These are phyloP conservation scores for Yarrowia keelungensis DNA, from an alignment of 805 yeast genomes.

Conservation along the genomic window DNA sequence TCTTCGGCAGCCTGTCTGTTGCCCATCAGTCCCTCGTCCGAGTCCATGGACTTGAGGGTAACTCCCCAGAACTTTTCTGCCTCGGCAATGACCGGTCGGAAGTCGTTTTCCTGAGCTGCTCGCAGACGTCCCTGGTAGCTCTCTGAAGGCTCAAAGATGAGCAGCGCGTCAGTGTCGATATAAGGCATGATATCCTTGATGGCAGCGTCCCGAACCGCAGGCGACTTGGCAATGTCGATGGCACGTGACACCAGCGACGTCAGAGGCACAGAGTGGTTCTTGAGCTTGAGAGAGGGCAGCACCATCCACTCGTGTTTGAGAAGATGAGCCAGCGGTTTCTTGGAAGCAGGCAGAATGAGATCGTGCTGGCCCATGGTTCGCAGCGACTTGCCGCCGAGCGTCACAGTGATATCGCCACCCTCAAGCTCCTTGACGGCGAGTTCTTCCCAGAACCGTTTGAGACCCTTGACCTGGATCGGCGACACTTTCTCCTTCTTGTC, in stretches of 20 bases:
- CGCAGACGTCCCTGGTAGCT: slow-evolving; percentile 88
- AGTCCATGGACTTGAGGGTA: slow-evolving; percentile 68
- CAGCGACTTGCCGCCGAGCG: slow-evolving; percentile 75
- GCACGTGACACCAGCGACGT: slow-evolving; percentile 89
- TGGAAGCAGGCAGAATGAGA: slow-evolving; percentile 65
- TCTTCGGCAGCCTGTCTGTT: slow-evolving; percentile 71
- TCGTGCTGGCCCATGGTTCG: slow-evolving; percentile 84
- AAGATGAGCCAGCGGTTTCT: slow-evolving; percentile 70
- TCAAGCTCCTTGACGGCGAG: slow-evolving; percentile 57
- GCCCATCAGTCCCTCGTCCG: slow-evolving; percentile 83
- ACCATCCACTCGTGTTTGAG: slow-evolving; percentile 88
- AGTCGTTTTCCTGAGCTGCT: slow-evolving; percentile 76
- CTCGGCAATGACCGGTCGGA: slow-evolving; percentile 73
- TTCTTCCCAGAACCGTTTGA: slow-evolving; percentile 78
- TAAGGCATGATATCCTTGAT: slow-evolving; percentile 72
- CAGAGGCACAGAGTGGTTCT: slow-evolving; percentile 80
- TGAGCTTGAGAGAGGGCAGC: slow-evolving; percentile 64
- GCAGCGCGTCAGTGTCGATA: slow-evolving; percentile 91
- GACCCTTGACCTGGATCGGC: slow-evolving; percentile 36
- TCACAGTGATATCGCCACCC: slow-evolving; percentile 57
- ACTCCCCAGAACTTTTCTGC: slow-evolving; percentile 66
- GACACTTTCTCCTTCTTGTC: slow-evolving; percentile 32
- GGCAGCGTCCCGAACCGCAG: slow-evolving; percentile 58
- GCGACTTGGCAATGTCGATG: slow-evolving; percentile 66
- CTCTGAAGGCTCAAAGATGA: slow-evolving; percentile 78